Base-by-base conservation (phyloP, 148 eudicot species). In the Chenopodium album region DNA sequence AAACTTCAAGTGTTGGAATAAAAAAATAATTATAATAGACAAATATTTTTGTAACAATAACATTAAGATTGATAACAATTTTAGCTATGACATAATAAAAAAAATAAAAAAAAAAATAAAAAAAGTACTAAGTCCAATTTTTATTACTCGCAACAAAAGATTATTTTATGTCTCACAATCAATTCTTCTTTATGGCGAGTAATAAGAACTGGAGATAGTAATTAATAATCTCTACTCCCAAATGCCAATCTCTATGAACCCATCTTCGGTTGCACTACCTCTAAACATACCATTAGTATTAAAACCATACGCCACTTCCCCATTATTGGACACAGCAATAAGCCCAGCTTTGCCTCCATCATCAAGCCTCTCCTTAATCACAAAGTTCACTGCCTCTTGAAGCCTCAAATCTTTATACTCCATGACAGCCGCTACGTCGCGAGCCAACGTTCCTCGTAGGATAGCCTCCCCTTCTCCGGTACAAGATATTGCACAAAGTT, bases 401-500 rank as follows among this genome's bases (percentile, higher is more conserved):
- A 94, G 89, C 12, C 87, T 83, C 26, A 92, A 20, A 28, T 89
- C 98, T 79, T 93, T 94, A 78, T 94, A 94, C 87, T 94, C 98
- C 97, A 94, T 94, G 78, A 94, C 88, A 0, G 97, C 98, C 10
- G 95, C 97, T 82, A 94, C 97, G 14, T 94, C 98, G 1, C 98
- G 89, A 0, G 98, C 95, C 65, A 94, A 73, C 10, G 98, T 94
- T 44, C 87, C 95, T 4, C 98, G 88, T 20, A 94, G 86, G 75
- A 94, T 94, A 0, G 95, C 95, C 90, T 94, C 98, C 0, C 98
- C 98, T 72, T 94, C 98, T 0, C 98, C 98, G 0, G 98, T 94
- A 81, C 98, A 94, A 4, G 98, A 94, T 3, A 94, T 92, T 1
- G 90, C 98, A 67, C 98, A 94, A 9, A 85, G 47, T 9, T 90